Evolutionary conservation across 768 basidiomycete species (phyloP), one percentile per base, ranked within the genome.

Genomic region (Dendrothele bispora): DNA sequence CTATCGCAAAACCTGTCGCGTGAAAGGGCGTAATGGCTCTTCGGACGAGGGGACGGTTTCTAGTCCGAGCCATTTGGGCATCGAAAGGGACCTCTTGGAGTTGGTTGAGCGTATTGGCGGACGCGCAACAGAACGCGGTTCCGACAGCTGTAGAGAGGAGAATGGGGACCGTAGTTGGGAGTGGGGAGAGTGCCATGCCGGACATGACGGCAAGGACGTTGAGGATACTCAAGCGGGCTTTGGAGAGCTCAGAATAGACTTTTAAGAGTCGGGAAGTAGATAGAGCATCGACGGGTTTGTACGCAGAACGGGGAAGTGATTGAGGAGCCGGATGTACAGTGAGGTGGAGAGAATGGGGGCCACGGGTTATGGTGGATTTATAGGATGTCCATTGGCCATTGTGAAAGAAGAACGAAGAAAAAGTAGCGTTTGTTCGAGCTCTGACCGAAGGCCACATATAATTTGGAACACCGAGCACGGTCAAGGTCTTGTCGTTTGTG

Each of bases 101-200:
- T 64, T 99, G 93, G 68, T 99, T 99, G 58, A 97, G 75, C 2
- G 95, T 79, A 62, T 98, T 98, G 24, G 97, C 97, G 0, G 94
- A 90, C 3, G 93, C 91, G 5, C 88, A 86, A 63, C 94, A 97
- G 35, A 99, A 76, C 0, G 86, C 82, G 0, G 95, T 98, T 32
- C 97, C 97, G 22, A 88, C 61, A 0, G 95, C 92, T 0, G 95
- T 90, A 14, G 88, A 83, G 4, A 98, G 74, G 8, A 99, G 76
- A 12, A 92, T 79, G 1, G 93, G 89, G 1, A 98, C 71, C 2
- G 88, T 85, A 0, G 90, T 78, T 3, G 92, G 90, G 15, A 93
- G 67, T 0, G 97, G 97, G 2, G 89, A 98, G 17, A 99, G 74
- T 1, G 97, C 95, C 34, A 98, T 90, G 25, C 93, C 88, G 6